These are phyloP conservation scores for Saccharomycopsis sp. DNA, from an alignment of 805 yeast species.

Conservation along the genomic window DNA sequence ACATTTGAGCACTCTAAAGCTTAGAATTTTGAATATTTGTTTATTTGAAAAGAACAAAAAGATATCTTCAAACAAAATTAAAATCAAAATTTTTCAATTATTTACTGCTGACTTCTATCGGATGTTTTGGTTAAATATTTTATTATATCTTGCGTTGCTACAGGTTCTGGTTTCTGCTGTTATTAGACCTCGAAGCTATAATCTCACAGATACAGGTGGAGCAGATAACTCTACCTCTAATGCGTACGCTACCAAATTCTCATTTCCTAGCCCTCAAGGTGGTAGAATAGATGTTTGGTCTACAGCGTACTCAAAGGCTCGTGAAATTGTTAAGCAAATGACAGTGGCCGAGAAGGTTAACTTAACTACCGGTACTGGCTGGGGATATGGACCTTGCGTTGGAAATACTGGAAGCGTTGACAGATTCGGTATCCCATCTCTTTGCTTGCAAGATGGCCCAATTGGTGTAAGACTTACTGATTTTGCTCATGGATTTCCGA, in stretches of 20 bases:
- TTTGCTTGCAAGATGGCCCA: constrained; percentile 60
- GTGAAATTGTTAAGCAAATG: constrained; percentile 49
- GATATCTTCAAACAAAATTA: no score
- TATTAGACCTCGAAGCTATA: background rate
- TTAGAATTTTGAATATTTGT: no score
- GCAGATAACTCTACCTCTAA: background rate
- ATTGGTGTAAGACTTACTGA: constrained; percentile 54
- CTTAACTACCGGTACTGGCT: constrained; percentile 57
- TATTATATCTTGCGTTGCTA: background rate
- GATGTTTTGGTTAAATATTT: background rate
- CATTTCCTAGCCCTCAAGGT: constrained; percentile 27
- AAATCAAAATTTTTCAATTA: no score
- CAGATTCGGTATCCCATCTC: constrained; percentile 44
- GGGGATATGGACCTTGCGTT: constrained; percentile 56
- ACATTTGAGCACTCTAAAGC: background rate
- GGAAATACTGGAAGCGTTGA: constrained; percentile 58
- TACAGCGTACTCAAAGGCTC: constrained; percentile 49
- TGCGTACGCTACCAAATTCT: background rate
- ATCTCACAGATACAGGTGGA: background rate
- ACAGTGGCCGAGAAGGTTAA: constrained; percentile 54
- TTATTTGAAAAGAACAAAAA: no score
- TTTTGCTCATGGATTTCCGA: constrained; percentile 48
- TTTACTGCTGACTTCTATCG: background rate
- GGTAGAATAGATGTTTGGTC: constrained; percentile 50
- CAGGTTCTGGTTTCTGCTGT: background rate